Conservation (phyloP, 2,329 filamentous ascomycete genomes). For the Aspergillus felis region DNA sequence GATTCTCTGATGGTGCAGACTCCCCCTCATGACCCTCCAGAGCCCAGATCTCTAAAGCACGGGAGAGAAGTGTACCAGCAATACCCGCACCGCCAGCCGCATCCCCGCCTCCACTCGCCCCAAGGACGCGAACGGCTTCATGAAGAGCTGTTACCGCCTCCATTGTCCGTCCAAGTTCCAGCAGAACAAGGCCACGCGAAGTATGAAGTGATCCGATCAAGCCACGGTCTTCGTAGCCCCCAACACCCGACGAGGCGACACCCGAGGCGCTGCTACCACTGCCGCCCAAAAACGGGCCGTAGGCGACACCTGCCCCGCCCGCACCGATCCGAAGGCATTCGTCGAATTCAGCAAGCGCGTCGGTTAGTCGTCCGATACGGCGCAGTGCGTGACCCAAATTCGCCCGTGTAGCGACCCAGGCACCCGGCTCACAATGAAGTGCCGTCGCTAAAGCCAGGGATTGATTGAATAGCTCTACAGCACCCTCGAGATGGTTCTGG, state of each 20-base stretch:
- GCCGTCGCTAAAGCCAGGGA: slow-evolving; percentile 74
- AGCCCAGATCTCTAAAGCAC: slow-evolving; percentile 46
- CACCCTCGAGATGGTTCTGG: slow-evolving; percentile 71
- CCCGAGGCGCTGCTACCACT: slow-evolving; percentile 32
- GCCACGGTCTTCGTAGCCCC: slow-evolving; percentile 46
- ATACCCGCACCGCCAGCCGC: slow-evolving; percentile 45
- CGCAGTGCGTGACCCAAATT: slow-evolving; percentile 89
- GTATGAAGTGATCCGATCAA: slow-evolving; percentile 46
- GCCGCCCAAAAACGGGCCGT: slow-evolving; percentile 59
- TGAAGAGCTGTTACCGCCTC: slow-evolving; percentile 81
- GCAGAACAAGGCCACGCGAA: slow-evolving; percentile 69
- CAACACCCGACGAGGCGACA: slow-evolving; percentile 38
- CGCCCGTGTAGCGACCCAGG: slow-evolving; percentile 78
- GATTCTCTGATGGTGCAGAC: slow-evolving; percentile 14
- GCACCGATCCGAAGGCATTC: slow-evolving; percentile 75
- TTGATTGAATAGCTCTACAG: slow-evolving; percentile 71
- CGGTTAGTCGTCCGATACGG: slow-evolving; percentile 63
- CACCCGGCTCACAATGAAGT: slow-evolving; percentile 74
- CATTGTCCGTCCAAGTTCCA: slow-evolving; percentile 70
- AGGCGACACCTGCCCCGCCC: slow-evolving; percentile 72
- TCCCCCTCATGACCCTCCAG: slow-evolving; percentile 33
- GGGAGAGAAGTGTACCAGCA: slow-evolving; percentile 43
- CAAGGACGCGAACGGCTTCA: slow-evolving; percentile 54
- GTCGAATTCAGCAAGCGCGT: slow-evolving; percentile 77
- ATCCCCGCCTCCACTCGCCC: slow-evolving; percentile 44